These are phyloP conservation scores for Elaeis oleifera DNA, from an alignment of 202 grass and related monocot species.

Conservation along the genomic window DNA sequence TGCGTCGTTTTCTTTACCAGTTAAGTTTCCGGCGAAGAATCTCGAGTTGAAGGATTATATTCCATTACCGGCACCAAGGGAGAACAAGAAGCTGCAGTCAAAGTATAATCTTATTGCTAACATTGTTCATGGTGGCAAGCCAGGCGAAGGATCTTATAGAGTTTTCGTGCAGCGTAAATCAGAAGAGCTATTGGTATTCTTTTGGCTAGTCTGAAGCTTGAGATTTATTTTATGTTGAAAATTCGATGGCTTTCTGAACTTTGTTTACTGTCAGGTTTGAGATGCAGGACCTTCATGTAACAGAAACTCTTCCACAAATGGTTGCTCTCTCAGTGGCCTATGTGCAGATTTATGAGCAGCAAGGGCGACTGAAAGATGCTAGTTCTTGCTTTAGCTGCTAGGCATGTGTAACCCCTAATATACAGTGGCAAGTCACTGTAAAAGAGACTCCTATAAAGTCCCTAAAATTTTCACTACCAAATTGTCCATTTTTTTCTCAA, in stretches of 20 bases:
- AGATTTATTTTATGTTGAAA: not conserved
- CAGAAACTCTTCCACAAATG: slow-evolving; percentile 96
- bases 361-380: slow-evolving; percentile 19
- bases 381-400: too few relatives aligned
- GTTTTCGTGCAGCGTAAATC: slow-evolving; percentile 93
- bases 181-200: slow-evolving; percentile 79
- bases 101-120: slow-evolving; percentile 97
- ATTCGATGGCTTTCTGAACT: not conserved
- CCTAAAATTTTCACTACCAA: too few relatives aligned
- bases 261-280: slow-evolving; percentile 62
- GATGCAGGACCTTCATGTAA: slow-evolving; percentile 99
- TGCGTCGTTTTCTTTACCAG: slow-evolving; percentile 26
- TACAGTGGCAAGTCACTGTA: too few relatives aligned
- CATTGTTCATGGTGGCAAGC: slow-evolving; percentile 95
- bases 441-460: too few relatives aligned
- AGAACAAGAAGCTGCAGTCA: slow-evolving; percentile 53
- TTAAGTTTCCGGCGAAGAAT: slow-evolving; percentile 97
- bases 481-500: too few relatives aligned
- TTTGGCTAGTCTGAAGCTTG: not conserved
- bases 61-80: slow-evolving; percentile 70
- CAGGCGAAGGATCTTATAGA: slow-evolving; percentile 85
- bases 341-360: slow-evolving; percentile 99
- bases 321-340: slow-evolving; percentile 89
- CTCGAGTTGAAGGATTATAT: slow-evolving; percentile 96
- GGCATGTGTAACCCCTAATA: too few relatives aligned